A percentile compares a stretch with the other conserved stretches of the same genome.
Conservation (phyloP, 139 green algal genomes). For the Dunaliella primolecta region DNA sequence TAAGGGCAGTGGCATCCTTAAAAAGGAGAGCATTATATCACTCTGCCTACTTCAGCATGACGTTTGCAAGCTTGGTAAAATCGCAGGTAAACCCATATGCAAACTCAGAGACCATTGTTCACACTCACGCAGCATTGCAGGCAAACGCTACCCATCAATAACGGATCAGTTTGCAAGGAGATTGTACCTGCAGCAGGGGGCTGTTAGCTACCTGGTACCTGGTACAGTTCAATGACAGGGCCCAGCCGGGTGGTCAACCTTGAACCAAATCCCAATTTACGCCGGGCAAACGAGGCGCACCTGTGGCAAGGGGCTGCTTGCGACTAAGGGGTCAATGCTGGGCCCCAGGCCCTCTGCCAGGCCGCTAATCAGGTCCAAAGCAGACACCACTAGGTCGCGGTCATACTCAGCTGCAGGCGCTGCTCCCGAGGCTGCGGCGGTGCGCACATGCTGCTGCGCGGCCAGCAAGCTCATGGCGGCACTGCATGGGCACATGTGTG, state of each 20-base stretch:
- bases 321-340: not conserved
- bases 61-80: too few species aligned
- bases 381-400: conserved; percentile 29
- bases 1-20: too few species aligned
- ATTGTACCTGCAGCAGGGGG: not conserved
- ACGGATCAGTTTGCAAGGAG: too few species aligned
- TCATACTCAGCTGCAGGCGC: conserved; percentile 32
- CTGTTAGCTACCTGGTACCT: not conserved
- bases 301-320: not conserved
- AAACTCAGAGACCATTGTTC: not conserved
- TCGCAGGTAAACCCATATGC: not conserved
- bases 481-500: not conserved
- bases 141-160: too few species aligned
- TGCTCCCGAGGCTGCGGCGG: conserved; percentile 9
- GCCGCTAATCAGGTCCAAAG: not conserved
- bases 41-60: too few species aligned
- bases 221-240: conserved; percentile 54
- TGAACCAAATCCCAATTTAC: not conserved
- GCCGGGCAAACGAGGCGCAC: not conserved
- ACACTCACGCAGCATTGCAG: not conserved
- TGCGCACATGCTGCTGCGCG: conserved; percentile 13
- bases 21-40: too few species aligned
- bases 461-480: conserved; percentile 46
- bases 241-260: conserved; percentile 43
- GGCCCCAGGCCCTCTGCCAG: conserved; percentile 1